phyloP scores from a whole-genome alignment of 2,329 filamentous ascomycete genomes.

The Albifimbria verrucaria region DNA sequence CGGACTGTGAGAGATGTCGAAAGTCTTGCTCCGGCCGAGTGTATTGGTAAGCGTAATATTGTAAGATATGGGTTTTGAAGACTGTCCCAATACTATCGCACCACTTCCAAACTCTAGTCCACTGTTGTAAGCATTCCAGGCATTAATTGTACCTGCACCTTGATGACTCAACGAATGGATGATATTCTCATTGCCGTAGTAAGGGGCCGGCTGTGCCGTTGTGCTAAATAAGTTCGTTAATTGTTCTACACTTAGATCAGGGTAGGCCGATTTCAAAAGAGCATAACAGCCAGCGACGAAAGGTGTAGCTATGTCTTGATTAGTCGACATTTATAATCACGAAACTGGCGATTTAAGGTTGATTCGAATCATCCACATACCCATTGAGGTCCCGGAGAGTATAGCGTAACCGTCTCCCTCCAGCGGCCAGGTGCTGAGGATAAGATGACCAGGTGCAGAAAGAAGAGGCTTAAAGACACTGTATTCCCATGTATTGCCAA shows the following conservation, averaged over 20 bases:
- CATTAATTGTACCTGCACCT: conserved; percentile 30
- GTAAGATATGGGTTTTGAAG: background rate
- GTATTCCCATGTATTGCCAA: conserved; percentile 8
- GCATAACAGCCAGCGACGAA: conserved; percentile 29
- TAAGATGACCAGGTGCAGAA: background rate
- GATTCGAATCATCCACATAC: no score
- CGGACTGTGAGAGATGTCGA: conserved; percentile 3
- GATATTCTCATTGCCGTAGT: conserved; percentile 20
- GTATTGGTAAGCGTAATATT: conserved; percentile 7
- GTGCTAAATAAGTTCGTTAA: conserved; percentile 26
- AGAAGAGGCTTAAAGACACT: conserved; percentile 1
- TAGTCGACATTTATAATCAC: no score
- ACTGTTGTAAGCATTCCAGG: conserved; percentile 20
- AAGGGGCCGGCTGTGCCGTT: conserved; percentile 22
- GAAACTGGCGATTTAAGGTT: no score
- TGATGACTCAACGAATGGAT: conserved; percentile 27
- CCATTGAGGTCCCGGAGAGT: background rate
- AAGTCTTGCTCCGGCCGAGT: conserved; percentile 6
- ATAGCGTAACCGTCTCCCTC: background rate
- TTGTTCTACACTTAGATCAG: conserved; percentile 19
- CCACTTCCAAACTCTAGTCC: conserved; percentile 1
- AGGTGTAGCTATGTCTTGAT: conserved; percentile 21
- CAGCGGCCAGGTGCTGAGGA: background rate
- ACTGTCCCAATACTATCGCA: background rate
- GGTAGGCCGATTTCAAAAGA: conserved; percentile 29